Evolutionary conservation across 768 basidiomycete genomes (phyloP), one percentile per base, ranked within the genome.

Genomic region (Crucibulum laeve): DNA sequence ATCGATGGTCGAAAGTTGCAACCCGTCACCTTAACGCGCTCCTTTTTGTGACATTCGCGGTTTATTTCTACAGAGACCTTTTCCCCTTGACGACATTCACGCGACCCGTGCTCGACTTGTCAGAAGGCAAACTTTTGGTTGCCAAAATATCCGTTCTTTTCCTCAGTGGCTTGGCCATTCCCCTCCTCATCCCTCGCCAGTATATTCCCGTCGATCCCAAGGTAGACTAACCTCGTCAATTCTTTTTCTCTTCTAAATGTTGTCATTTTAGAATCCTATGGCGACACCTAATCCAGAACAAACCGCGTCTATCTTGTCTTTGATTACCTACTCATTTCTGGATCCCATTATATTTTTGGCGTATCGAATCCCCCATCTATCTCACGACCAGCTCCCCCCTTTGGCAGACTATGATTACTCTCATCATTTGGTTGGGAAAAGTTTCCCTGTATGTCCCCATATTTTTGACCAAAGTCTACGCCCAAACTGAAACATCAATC

Each of bases 401-500:
- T 70, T 87, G 63, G 78, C 80, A 2, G 83, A 87, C 47, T 77
- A 77, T 43, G 84, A 87, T 47, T 42, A 57, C 43, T 60, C 62
- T 3, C 39, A 55, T 17, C 43, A 58, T 40, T 42, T 65, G 8
- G 62, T 53, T 26, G 53, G 42, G 15, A 54, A 40, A 14, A 51
- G 49, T 36, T 68, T 61, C 45, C 49, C 54, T 42, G 61, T 56
- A 46, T 44, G 40, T 47, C 14, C 17, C 5, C 15, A 18, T 22
- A 33, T 4, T 11, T 17, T n/a, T 21, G n/a, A 11, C 23, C 7
- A 18, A 5, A 6, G 5, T 36, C 18, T 6, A 10, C 8, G 8
- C 15, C 23, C 8, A 21, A 25, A 25, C 5, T 21, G 7, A 21
- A 40, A 21, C 5, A 40, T 40, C 38, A 14, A 36, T 36, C 7